Evolutionary conservation across 345 rosid genomes (phyloP), one percentile per base, ranked within the genome.

Genomic region (Odontarrhena argentea): DNA sequence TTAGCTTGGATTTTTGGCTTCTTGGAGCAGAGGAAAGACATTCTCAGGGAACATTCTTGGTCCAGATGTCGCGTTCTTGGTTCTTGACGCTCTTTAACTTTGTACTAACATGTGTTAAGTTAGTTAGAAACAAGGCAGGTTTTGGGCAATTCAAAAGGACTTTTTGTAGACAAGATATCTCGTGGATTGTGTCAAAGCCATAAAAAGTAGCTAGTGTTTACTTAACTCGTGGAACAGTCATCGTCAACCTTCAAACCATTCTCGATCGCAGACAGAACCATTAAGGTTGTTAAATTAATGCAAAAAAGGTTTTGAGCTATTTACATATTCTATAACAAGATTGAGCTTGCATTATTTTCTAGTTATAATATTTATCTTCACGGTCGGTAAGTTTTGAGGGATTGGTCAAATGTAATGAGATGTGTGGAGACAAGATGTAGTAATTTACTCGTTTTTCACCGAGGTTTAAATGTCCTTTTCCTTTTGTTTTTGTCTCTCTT

Each of bases 31-130:
- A 37, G 50, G 25, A 61, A 63, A 63, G 51, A 71, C 58, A 71
- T 71, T 63, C 18, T 12, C 37, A 49, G 76, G 76, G 76, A 65
- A 72, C 76, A 73, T 65, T 51, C 76, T 65, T 73, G 76, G 76
- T 65, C 60, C 34, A 56, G 66, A 58, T 65, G 76, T 57, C 57
- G 58, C 51, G 37, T 55, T 63, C 70, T 63, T 48, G 70, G 65
- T 64, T 63, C 55, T 63, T 60, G 75, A 71, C 63, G 44, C 69
- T 55, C 64, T 64, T 37, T 40, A 59, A n/a, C 58, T 37, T 38
- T 57, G 58, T 35, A 55, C 48, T 53, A 70, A 46, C 63, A 55
- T 55, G 69, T 70, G 47, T 60, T 63, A 18, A 53, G 61, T 63
- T 55, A 11, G 25, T 41, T 56, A 65, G 8, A 56, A 71, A 42